These are phyloP conservation scores for Naganishia onofrii DNA, from an alignment of 768 basidiomycete genomes.

Conservation along the genomic window DNA sequence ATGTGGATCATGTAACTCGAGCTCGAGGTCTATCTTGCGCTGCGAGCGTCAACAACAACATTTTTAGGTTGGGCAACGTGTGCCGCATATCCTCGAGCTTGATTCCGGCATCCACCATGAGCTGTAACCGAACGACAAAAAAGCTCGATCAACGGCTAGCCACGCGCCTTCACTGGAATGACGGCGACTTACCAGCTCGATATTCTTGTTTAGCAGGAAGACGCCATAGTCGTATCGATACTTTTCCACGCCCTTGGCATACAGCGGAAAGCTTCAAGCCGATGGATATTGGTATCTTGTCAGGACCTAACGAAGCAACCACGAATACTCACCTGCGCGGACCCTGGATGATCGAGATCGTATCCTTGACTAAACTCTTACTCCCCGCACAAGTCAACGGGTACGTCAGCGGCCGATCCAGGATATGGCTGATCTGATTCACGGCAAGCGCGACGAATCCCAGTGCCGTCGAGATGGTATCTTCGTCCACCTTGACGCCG, in stretches of 20 bases:
- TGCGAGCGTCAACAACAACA: slow-evolving; percentile 79
- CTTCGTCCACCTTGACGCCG: slow-evolving; percentile 67
- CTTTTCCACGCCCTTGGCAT: slow-evolving; percentile 88
- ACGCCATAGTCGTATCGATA: slow-evolving; percentile 98
- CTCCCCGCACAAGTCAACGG: slow-evolving; percentile 88
- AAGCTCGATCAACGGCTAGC: not conserved
- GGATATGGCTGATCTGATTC: slow-evolving; percentile 74
- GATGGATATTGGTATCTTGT: slow-evolving; percentile 20
- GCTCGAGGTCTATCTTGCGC: slow-evolving; percentile 18
- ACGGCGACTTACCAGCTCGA: slow-evolving; percentile 71
- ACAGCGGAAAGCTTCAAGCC: slow-evolving; percentile 79
- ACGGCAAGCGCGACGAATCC: slow-evolving; percentile 87
- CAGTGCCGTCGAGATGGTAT: slow-evolving; percentile 79
- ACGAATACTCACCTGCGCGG: slow-evolving; percentile 72
- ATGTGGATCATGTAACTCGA: not conserved
- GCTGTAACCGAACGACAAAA: slow-evolving; percentile 59
- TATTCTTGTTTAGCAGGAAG: slow-evolving; percentile 92
- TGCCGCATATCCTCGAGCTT: slow-evolving; percentile 89
- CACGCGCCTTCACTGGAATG: slow-evolving; percentile 17
- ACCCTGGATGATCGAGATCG: slow-evolving; percentile 91
- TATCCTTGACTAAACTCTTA: slow-evolving; percentile 83
- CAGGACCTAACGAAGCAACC: not conserved
- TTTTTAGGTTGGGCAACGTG: slow-evolving; percentile 94
- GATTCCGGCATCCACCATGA: slow-evolving; percentile 86
- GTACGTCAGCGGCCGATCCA: slow-evolving; percentile 74